phyloP scores from a whole-genome alignment of 805 yeast genomes.

The Nakazawaea ambrosiae region DNA sequence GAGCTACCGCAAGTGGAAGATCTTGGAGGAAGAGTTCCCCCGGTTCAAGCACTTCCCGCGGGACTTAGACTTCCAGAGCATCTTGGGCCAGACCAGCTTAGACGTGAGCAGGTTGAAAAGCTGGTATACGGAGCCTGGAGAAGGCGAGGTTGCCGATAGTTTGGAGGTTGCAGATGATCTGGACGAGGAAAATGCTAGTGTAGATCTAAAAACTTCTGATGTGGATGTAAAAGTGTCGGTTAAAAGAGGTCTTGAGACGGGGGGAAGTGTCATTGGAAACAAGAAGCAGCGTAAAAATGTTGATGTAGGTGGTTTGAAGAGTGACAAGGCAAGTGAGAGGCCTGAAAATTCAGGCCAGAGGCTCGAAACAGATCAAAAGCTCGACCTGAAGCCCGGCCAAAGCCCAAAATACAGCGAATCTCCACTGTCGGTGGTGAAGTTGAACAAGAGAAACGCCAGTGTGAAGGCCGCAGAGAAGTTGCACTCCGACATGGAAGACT shows the following conservation, averaged over 20 bases:
- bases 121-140: conserved; percentile 27
- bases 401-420: no score
- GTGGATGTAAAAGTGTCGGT: no score
- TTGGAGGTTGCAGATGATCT: conserved; percentile 11
- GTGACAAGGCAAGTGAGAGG: no score
- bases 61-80: conserved; percentile 32
- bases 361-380: no score
- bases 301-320: neutral
- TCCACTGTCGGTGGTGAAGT: no score
- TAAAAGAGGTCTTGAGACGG: no score
- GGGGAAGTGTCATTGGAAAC: no score
- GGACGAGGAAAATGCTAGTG: conserved; percentile 9
- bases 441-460: conserved; percentile 64
- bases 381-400: no score
- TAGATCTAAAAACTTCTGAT: neutral
- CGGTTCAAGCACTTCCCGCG: conserved; percentile 43
- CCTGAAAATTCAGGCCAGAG: no score
- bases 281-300: neutral
- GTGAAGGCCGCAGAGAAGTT: conserved; percentile 58
- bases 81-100: conserved; percentile 46
- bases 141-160: conserved; percentile 14
- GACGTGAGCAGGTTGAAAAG: conserved; percentile 31
- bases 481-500: conserved; percentile 61
- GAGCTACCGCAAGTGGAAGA: conserved; percentile 55
- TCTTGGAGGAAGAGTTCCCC: conserved; percentile 36